Base-by-base conservation (phyloP, 2,329 filamentous ascomycete species). In the Alternaria conjuncta region DNA sequence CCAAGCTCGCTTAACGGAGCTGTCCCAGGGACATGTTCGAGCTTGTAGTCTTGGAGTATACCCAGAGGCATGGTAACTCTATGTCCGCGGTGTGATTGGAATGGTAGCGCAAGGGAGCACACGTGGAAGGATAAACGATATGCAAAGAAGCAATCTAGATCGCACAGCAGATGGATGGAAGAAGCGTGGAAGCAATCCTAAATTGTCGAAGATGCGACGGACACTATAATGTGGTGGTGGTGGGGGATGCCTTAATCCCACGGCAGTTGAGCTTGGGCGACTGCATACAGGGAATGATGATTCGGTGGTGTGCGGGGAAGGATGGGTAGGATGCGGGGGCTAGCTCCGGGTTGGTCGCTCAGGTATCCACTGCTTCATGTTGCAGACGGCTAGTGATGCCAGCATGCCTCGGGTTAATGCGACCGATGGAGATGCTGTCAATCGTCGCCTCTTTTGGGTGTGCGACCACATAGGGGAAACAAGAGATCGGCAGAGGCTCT, bases 21-120 rank as follows among this genome's bases (percentile, higher is more conserved):
- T 20, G 71, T 73, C 6, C 71, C 71, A 15, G 71, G 71, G 1
- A 73, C 71, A 67, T 71, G 67, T 53, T 72, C 70, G 18, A 73
- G 57, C 21, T 69, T 70, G 53, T 66, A 66, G 53, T 73, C 70
- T 21, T 67, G 63, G 6, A 73, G 23, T 15, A 73, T 70, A 53
- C 70, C 71, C 20, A 73, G 21, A n/a, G 68, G 69, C 71, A 73
- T 73, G 59, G 25, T 68, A 57, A 50, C 63, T 55, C 25, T 46
- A 12, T 44, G 6, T 32, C 10, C 47, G 5, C 23, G 41, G 21
- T 28, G 36, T 20, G 23, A 53, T n/a, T 28, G 55, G 10, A 23
- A 58, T 8, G 46, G 25, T 41, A 43, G 47, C 20, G 23, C 28
- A 23, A 21, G 18, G 18, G 21, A 20, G 36, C 21, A 44, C 21